These are phyloP conservation scores for Wolfiporia cocos DNA, from an alignment of 1,284 basidiomycete genomes.

Conservation along the genomic window DNA sequence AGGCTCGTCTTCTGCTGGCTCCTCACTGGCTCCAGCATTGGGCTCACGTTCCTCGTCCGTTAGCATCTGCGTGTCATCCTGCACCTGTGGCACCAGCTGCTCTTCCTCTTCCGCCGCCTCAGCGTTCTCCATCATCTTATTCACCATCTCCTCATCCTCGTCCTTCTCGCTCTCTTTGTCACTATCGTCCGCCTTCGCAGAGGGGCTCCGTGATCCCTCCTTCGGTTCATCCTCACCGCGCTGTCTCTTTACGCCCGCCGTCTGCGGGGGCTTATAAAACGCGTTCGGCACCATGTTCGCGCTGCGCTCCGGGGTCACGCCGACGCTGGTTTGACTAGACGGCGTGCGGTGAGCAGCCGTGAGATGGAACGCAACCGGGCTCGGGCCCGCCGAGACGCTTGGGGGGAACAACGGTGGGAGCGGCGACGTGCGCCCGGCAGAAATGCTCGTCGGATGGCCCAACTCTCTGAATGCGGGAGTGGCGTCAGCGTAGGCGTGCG, in stretches of 20 bases:
- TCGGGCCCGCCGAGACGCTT: background rate
- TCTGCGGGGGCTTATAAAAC: constrained; percentile 48
- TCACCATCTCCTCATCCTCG: background rate
- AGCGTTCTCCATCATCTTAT: background rate
- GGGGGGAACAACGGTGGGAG: background rate
- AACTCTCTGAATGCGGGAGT: too few species aligned
- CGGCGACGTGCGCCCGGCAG: background rate
- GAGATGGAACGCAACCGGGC: background rate
- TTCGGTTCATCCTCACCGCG: constrained; percentile 9
- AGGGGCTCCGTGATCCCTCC: background rate
- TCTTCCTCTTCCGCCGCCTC: background rate
- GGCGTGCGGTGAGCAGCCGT: too few species aligned
- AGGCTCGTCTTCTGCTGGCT: too few species aligned
- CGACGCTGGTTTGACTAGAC: too few species aligned
- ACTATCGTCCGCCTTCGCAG: background rate
- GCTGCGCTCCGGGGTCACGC: too few species aligned
- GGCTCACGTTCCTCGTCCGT: too few species aligned
- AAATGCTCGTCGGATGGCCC: background rate
- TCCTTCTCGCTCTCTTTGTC: background rate
- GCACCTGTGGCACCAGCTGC: constrained; percentile 1
- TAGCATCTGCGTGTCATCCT: constrained; percentile 3
- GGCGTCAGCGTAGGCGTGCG: too few species aligned
- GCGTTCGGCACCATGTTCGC: constrained; percentile 50
- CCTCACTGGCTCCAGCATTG: too few species aligned
- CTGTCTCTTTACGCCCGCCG: constrained; percentile 14